phyloP scores from a whole-genome alignment of 2,329 filamentous ascomycete genomes.

The Nothophaeocryptopus gaeumannii region DNA sequence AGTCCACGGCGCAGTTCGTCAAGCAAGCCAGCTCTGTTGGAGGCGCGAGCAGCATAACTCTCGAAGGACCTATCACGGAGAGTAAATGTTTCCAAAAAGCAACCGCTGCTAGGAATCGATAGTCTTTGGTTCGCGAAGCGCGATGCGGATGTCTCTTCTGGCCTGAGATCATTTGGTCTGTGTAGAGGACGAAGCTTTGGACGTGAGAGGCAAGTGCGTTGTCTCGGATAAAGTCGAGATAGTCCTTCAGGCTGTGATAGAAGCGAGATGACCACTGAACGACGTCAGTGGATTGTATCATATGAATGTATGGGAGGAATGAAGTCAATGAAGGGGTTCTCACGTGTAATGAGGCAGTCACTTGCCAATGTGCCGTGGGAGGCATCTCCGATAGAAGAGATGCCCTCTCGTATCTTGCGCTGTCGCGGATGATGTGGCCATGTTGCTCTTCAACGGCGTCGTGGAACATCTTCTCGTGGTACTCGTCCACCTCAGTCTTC shows the following conservation, averaged over 20 bases:
- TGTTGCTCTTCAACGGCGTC: background rate
- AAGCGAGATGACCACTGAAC: constrained; percentile 20
- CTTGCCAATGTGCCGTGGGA: no score
- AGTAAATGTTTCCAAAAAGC: constrained; percentile 56
- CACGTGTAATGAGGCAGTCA: no score
- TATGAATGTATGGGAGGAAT: no score
- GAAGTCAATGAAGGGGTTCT: no score
- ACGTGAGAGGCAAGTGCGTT: constrained; percentile 31
- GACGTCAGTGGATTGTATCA: no score
- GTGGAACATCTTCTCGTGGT: constrained; percentile 5
- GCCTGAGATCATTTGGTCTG: constrained; percentile 23
- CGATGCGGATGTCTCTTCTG: constrained; percentile 37
- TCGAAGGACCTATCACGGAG: constrained; percentile 49
- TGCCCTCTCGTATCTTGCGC: no score
- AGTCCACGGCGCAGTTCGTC: constrained; percentile 56
- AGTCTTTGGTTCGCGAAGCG: constrained; percentile 31
- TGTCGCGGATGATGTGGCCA: no score
- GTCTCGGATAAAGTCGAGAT: constrained; percentile 22
- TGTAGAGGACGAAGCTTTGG: constrained; percentile 48
- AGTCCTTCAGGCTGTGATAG: constrained; percentile 25
- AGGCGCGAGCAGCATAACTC: constrained; percentile 51
- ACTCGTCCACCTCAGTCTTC: background rate
- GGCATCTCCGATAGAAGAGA: no score
- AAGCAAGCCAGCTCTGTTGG: constrained; percentile 62
- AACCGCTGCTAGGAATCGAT: constrained; percentile 26